Evolutionary conservation across 2,329 filamentous ascomycete species (phyloP), one percentile per base, ranked within the genome.

Genomic region (Moelleriella libera): DNA sequence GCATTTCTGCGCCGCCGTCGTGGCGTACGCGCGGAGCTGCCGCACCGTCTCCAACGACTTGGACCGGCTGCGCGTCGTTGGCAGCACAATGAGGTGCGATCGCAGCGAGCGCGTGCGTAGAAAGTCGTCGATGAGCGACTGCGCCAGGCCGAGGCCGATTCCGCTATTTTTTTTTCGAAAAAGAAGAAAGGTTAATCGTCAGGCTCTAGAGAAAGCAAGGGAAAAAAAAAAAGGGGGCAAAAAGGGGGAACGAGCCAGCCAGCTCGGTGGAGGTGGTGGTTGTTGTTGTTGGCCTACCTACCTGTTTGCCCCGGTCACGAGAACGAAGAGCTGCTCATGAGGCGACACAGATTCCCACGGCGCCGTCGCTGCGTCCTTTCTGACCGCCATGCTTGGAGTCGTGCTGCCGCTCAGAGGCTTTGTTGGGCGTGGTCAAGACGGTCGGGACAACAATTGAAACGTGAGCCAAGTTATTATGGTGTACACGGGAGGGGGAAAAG

Each of bases 231-330:
- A 10, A 34, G 12, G 31, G 28, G 46, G 21, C 51, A 50, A 47
- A 54, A 58, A 21, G 21, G 21, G 21, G 21, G 21, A 3, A 21
- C 3, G 2, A 21, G 21, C 21, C 21, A 21, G 21, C 3, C 21
- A 21, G 21, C 21, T 21, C 3, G 21, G 21, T 21, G 21, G 21
- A 2, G 21, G 21, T 21, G 21, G 21, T 21, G 21, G 21, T 21
- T 2, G 21, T 21, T 21, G 2, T 21, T 21, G 21, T 21, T 21
- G 21, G 21, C 21, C 21, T 21, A 21, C 21, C 49, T 74, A 89
- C 88, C 86, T 89, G 65, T 94, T 94, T 37, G 86, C 85, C 47
- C 88, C 88, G 0, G 88, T 94, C 41, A 95, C 78, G 40, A 95
- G 70, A 7, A 87, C 78, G 59, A 78, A 79, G 44, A 73, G 64